Base-by-base conservation (phyloP, 176 grass and related monocot genomes). In the Ensete ventricosum region DNA sequence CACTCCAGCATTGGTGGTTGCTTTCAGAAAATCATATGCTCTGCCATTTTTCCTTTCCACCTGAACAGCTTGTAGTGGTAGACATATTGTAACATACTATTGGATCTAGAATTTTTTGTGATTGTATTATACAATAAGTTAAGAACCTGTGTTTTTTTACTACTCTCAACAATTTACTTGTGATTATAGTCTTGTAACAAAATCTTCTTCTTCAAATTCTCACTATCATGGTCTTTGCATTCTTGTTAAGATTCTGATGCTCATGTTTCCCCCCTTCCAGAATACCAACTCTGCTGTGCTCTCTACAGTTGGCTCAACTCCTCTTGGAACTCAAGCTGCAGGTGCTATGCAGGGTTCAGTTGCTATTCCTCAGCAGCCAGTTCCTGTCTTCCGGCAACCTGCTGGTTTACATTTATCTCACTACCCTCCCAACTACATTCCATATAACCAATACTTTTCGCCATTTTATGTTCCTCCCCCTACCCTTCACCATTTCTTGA, bases 391-490 rank as follows among this genome's bases (percentile, higher is more conserved):
- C 60, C 83, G 85, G 9, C 92, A 92, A 77, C 82, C 89, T 75
- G 54, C 88, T 14, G 92, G 87, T 73, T 78, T 92, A 78, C 87
- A 87, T 72, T 62, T 96, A 78, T 84, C 92, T n/a, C 89, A 88
- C 73, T 92, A 88, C 72, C 85, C 77, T 48, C 81, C 81, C 50
- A 82, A 80, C 69, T 96, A 87, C 77, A 74, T 96, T 64, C 87
- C 89, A 64, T 96, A 96, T 48, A 88, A 83, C 81, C 92, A 92
- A 64, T 96, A 90, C 73, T 81, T 96, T 6, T 48, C 86, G 43
- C 82, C 83, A 13, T 92, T 89, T 73, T 96, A 90, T 82, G 81
- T 88, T 74, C 87, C 82, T 59, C 64, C 80, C 3, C 87, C 85
- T 66, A 52, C 78, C 11, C 76, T 95, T 81, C 85, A 90, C 64